These are phyloP conservation scores for Fomitopsis serialis DNA, from an alignment of 768 basidiomycete genomes.

Conservation along the genomic window DNA sequence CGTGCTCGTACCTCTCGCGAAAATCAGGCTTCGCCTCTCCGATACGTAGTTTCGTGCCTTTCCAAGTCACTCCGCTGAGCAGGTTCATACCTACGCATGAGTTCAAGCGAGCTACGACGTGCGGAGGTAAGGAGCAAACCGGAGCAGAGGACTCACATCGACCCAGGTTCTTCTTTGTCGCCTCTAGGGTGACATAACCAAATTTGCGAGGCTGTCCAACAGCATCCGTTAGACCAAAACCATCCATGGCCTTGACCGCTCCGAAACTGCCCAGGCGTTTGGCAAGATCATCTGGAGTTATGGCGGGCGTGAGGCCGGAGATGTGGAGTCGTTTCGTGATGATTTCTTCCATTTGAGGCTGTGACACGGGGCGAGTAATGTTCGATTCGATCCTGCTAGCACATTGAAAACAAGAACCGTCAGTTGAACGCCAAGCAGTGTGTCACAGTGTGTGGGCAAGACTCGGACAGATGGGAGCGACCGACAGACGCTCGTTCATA, in stretches of 20 bases:
- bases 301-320: constrained; percentile 67
- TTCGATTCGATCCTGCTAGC: no score
- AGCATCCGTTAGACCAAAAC: constrained; percentile 58
- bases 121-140: neutral
- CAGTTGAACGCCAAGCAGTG: no score
- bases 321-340: constrained; percentile 63
- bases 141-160: constrained; percentile 48
- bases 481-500: no score
- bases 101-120: neutral
- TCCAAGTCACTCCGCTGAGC: constrained; percentile 81
- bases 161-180: constrained; percentile 49
- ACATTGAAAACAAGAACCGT: no score
- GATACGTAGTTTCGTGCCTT: constrained; percentile 78
- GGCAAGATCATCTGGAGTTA: constrained; percentile 52
- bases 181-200: constrained; percentile 69
- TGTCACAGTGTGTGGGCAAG: no score
- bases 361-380: no score
- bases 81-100: constrained; percentile 56
- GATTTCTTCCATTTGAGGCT: constrained; percentile 23
- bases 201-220: constrained; percentile 67
- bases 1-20: constrained; percentile 44
- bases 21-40: constrained; percentile 82
- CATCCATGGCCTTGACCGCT: constrained; percentile 61
- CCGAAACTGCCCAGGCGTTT: constrained; percentile 62
- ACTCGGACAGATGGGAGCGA: no score